Percentiles rank a stretch among this genome's conserved stretches.
Evolutionary conservation across 106 monocot genomes (phyloP).

Genomic region (Posidonia australis): DNA sequence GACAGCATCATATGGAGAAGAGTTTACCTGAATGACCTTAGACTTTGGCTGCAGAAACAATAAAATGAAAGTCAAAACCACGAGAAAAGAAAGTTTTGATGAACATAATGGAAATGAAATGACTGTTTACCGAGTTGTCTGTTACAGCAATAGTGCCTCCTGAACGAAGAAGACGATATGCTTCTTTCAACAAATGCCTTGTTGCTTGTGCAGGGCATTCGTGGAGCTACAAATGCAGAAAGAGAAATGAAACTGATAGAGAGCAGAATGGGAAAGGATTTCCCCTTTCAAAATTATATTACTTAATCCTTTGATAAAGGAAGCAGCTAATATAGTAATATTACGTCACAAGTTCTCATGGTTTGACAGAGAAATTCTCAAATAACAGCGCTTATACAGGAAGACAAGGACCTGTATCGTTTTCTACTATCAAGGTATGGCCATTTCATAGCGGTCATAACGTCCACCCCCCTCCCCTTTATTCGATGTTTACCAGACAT

Average conservation of each 20-base stretch:
- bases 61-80: neutral
- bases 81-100: neutral
- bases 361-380: no score
- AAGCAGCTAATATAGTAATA: no score
- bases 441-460: no score
- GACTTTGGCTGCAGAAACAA: conserved; percentile 55
- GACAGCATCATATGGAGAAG: neutral
- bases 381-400: no score
- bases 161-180: conserved; percentile 56
- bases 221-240: conserved; percentile 38
- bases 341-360: no score
- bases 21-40: conserved; percentile 63
- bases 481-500: no score
- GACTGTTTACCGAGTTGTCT: conserved; percentile 60
- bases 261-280: no score
- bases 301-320: no score
- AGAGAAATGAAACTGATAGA: neutral
- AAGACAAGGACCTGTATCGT: no score
- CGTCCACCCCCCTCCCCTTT: no score
- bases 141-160: conserved; percentile 66
- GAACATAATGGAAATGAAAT: neutral
- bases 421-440: no score
- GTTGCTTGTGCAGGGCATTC: conserved; percentile 76
- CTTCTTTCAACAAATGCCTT: conserved; percentile 42
- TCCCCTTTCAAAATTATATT: no score